Evolutionary conservation across 2,329 filamentous ascomycete genomes (phyloP), one percentile per base, ranked within the genome.

Genomic region (Fusarium verrucosum): DNA sequence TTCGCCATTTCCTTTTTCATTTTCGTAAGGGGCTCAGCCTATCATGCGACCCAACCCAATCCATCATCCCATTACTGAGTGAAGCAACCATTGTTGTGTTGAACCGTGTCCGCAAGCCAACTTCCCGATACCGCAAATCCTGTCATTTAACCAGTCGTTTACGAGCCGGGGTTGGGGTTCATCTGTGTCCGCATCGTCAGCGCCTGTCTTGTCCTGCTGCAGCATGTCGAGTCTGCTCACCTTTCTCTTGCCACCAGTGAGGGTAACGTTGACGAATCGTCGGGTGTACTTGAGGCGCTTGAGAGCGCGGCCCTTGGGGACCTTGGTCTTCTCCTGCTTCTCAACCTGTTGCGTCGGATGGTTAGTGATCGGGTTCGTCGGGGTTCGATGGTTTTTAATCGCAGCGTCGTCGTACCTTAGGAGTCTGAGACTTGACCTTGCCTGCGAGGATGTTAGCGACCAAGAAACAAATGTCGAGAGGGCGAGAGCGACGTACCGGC

Each of bases 211-310:
- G 22, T 17, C 35, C 20, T 30, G 30, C 20, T 28, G n/a, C 37
- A 10, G 17, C 14, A 17, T 16, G 19, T 25, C 47, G 33, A 17
- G 23, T 63, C 54, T 62, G 70, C 84, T 78, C 82, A 95, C 92
- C 92, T 97, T 97, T 83, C 94, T 88, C 94, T 98, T 98, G 85
- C 94, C 94, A 82, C 93, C 94, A 72, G 94, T 96, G 83, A 97
- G 87, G 78, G 92, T 95, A 79, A 98, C 93, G 85, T 98, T 97
- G 75, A 98, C 94, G 86, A 98, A 98, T 78, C 94, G 93, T 81
- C 94, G 91, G 75, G 92, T 97, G 89, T 97, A 97, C 81, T 88
- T 89, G 81, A 96, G 89, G 78, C 94, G 89, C 93, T 98, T 98
- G 85, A 95, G 92, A 75, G 94, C 94, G 79, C 94, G 93, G 79